Evolutionary conservation across 1,139 yeast species (phyloP), one percentile per base, ranked within the genome.

Genomic region (Yamadazyma sp.): DNA sequence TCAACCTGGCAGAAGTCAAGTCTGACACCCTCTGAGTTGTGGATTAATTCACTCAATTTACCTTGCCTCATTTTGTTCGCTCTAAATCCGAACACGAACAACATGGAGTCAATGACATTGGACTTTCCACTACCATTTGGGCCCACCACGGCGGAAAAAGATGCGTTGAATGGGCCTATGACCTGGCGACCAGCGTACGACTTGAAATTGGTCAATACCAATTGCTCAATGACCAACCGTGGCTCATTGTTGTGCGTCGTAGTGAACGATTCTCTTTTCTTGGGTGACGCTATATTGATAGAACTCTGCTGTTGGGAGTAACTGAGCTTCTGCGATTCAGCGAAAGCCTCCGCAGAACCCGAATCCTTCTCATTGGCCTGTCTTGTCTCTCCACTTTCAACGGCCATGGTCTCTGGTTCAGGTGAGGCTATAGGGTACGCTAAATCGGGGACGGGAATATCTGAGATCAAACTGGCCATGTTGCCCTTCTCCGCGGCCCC

Each of bases 51-150:
- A 1, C 94, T 81, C 23, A 92, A 65, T 58, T 91, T 92, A 2
- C 95, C 89, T 51, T 94, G 99, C 56, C 99, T 82, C 97, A 94
- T 89, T 60, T 94, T 92, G 58, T 82, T 80, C 0, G 98, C 98
- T 46, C 98, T 73, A 62, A 94, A 94, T 0, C 99, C 99, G 66
- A 94, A 94, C 3, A 94, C 98, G 62, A 94, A 94, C 44, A 94
- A 70, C 77, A 94, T 77, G 2, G 98, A 87, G 58, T 94, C 99
- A 48, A 94, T 94, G 29, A 94, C 98, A 58, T 94, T 94, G 10
- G 98, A 91, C 62, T 92, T 92, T 7, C 98, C 98, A 30, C 96
- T 87, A 23, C 99, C 99, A 59, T 94, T 94, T 3, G 98, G 98
- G 0, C 99, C 99, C n/a, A 94, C 98, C 8, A 94, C 95, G 0